Base-by-base conservation (phyloP, 257 asterid genomes). In the Nicotiana noctiflora region DNA sequence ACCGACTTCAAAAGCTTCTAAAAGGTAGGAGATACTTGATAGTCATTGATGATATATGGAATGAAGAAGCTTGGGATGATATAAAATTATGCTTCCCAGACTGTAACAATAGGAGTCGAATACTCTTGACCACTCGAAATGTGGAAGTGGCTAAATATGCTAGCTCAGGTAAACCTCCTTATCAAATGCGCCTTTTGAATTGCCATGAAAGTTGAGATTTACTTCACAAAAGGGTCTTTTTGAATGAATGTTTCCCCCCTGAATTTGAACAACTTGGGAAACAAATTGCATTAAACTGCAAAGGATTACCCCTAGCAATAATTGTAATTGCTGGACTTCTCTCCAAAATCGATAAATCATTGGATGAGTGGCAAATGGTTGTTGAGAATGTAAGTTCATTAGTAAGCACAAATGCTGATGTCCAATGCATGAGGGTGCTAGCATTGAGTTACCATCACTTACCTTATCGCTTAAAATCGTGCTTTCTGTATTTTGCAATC, bases 31-130 rank as follows among this genome's bases (percentile, higher is more conserved):
- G 63, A 25, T 82, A 77, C 29, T 76, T 82, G 56, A 29, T 82
- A 14, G 75, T 78, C 6, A 21, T 82, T 77, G 85, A 82, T 44
- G 82, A 82, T 32, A 31, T 82, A 37, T 78, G 82, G 79, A 34
- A 13, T n/a, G 37, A 1, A 15, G 29, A 10, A 14, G 64, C 56
- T 34, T 82, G 40, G 40, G 40, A 65, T n/a, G 82, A 34, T 4
- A 25, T 82, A 1, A 14, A n/a, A 5, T 2, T 8, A 23, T 55
- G 61, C 5, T 78, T 82, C 13, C 82, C 85, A 17, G 32, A 82
- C 1, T 79, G 70, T 12, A 1, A 4, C 6, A 82, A 64, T 12
- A 60, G 82, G 23, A 82, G 82, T 49, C 27, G 82, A 55, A 77
- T 82, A 19, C 57, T 82, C 25, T 44, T 82, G 9, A 82, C 85